phyloP scores from a whole-genome alignment of 805 yeast genomes.

The Ogataea sp. region DNA sequence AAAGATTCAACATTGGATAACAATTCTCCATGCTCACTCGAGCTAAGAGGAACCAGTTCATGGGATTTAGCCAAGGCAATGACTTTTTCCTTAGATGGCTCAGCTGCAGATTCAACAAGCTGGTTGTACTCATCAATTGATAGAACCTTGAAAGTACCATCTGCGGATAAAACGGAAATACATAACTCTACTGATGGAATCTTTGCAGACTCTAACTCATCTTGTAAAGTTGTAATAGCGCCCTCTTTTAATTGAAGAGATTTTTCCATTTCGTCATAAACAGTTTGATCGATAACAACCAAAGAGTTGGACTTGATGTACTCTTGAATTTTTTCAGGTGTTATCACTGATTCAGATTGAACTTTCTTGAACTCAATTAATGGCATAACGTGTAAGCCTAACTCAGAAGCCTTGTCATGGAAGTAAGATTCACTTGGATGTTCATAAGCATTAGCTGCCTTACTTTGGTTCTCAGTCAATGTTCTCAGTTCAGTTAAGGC shows the following conservation, averaged over 20 bases:
- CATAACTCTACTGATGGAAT: conserved; percentile 6
- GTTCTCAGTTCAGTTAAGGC: conserved; percentile 21
- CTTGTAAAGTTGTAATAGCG: too few relatives aligned
- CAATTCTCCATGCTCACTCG: too few relatives aligned
- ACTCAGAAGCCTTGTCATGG: conserved; percentile 12
- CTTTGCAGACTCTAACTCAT: background rate
- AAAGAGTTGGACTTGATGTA: conserved; percentile 9
- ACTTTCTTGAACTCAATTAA: background rate
- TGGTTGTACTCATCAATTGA: conserved; percentile 2
- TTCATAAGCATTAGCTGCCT: conserved; percentile 9
- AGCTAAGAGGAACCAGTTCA: conserved; percentile 3
- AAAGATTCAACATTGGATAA: conserved; percentile 2
- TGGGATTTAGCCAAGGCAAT: conserved; percentile 5
- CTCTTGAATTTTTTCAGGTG: too few relatives aligned
- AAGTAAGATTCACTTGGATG: conserved; percentile 21
- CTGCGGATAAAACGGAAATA: conserved; percentile 2
- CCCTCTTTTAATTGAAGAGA: background rate
- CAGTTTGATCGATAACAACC: conserved; percentile 5
- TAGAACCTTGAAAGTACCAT: conserved; percentile 7
- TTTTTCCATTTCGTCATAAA: conserved; percentile 1
- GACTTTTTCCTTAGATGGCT: conserved; percentile 10
- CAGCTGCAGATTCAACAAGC: conserved; percentile 1
- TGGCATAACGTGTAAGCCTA: conserved; percentile 10
- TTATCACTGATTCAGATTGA: too few relatives aligned
- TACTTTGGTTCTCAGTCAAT: conserved; percentile 14